Conservation (phyloP, 345 rosid genomes). For the Rhodamnia rubescens region DNA sequence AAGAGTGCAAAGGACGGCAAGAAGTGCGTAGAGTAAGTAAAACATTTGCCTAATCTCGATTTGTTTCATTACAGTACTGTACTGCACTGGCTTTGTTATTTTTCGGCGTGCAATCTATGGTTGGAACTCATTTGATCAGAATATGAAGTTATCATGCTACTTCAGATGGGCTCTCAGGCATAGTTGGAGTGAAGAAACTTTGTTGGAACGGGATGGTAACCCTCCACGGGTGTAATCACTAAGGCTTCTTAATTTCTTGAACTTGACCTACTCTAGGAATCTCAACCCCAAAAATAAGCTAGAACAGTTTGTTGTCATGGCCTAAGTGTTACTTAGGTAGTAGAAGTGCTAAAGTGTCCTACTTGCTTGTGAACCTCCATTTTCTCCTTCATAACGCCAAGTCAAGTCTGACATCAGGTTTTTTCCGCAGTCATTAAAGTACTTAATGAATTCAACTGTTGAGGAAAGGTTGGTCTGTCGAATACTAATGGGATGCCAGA, state of each 20-base stretch:
- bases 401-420: neutral
- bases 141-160: neutral
- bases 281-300: neutral
- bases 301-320: neutral
- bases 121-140: neutral
- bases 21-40: constrained; percentile 57
- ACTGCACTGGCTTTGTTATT: neutral
- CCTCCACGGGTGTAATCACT: neutral
- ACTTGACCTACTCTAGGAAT: neutral
- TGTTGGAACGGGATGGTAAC: neutral
- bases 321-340: neutral
- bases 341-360: neutral
- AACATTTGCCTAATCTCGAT: neutral
- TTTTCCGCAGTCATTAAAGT: neutral
- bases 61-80: neutral
- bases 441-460: neutral
- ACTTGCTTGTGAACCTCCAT: neutral
- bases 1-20: constrained; percentile 16
- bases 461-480: neutral
- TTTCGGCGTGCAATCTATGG: neutral
- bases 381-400: neutral
- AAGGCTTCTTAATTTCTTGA: neutral
- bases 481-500: neutral
- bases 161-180: neutral
- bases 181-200: neutral